Percentiles rank a stretch among this genome's conserved stretches.
Conservation (phyloP, 2,329 filamentous ascomycete species). For the Chaetomium olivaceum region DNA sequence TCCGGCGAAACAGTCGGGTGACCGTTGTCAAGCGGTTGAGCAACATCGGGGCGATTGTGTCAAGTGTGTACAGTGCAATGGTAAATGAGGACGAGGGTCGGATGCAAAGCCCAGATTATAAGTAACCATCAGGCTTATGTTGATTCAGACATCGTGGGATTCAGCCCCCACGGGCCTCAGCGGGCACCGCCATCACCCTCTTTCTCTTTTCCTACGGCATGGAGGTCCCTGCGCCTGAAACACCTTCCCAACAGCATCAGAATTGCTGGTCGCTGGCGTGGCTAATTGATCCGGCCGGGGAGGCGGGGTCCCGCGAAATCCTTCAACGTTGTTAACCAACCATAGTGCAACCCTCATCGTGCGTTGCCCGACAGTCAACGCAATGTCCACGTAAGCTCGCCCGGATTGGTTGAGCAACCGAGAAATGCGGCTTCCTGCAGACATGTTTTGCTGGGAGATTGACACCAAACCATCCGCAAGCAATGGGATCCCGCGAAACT, state of each 20-base stretch:
- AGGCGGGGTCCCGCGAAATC: background rate
- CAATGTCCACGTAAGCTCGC: constrained; percentile 6
- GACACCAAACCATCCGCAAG: too few species aligned
- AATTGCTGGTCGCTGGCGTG: background rate
- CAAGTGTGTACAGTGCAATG: background rate
- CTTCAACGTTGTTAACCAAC: background rate
- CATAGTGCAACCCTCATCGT: background rate
- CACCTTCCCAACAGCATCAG: background rate
- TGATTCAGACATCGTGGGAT: background rate
- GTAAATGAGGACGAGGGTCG: background rate
- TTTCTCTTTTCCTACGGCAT: too few species aligned
- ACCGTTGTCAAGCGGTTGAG: background rate
- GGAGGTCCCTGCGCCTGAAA: background rate
- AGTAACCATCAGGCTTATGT: background rate
- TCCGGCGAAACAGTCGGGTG: background rate
- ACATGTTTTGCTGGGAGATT: background rate
- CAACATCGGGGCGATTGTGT: background rate
- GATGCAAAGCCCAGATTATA: background rate
- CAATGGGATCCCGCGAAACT: too few species aligned
- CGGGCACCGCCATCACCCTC: too few species aligned
- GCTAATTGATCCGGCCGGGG: background rate
- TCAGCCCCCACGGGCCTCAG: background rate
- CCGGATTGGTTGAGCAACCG: background rate
- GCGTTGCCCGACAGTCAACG: background rate
- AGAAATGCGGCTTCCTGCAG: background rate